A percentile compares a stretch with the other conserved stretches of the same genome.
phyloP scores from a whole-genome alignment of 768 basidiomycete genomes.

The Trametopsis cervina region DNA sequence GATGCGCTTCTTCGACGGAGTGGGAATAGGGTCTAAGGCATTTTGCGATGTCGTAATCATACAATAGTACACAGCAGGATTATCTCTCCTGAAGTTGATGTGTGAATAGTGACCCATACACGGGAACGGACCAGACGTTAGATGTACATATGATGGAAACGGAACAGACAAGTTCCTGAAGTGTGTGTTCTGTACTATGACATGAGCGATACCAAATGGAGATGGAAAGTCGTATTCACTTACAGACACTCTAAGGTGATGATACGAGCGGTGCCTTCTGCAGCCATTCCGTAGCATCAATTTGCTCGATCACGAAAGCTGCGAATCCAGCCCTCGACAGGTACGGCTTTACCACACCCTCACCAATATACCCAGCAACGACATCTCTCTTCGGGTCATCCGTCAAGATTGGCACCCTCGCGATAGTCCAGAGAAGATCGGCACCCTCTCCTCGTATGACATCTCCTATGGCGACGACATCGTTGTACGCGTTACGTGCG shows the following conservation, averaged over 20 bases:
- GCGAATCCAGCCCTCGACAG: constrained; percentile 56
- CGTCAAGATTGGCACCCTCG: constrained; percentile 58
- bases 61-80: too few species aligned
- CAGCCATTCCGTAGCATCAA: constrained; percentile 54
- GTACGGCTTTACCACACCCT: constrained; percentile 42
- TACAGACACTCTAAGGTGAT: constrained; percentile 17
- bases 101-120: too few species aligned
- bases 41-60: too few species aligned
- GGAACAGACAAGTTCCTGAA: too few species aligned
- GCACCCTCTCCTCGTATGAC: constrained; percentile 39
- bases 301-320: constrained; percentile 49
- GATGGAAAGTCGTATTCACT: not conserved
- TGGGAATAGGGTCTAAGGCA: too few species aligned
- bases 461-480: constrained; percentile 59
- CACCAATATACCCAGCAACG: constrained; percentile 62
- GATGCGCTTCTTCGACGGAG: too few species aligned
- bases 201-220: too few species aligned
- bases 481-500: constrained; percentile 55
- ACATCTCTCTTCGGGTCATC: constrained; percentile 38
- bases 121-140: too few species aligned
- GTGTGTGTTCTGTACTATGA: too few species aligned
- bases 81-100: too few species aligned
- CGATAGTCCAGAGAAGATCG: constrained; percentile 62
- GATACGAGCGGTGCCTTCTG: constrained; percentile 35
- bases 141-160: too few species aligned